phyloP scores from a whole-genome alignment of 352 stramenopile genomes.

The Pythium phragmiticola region DNA sequence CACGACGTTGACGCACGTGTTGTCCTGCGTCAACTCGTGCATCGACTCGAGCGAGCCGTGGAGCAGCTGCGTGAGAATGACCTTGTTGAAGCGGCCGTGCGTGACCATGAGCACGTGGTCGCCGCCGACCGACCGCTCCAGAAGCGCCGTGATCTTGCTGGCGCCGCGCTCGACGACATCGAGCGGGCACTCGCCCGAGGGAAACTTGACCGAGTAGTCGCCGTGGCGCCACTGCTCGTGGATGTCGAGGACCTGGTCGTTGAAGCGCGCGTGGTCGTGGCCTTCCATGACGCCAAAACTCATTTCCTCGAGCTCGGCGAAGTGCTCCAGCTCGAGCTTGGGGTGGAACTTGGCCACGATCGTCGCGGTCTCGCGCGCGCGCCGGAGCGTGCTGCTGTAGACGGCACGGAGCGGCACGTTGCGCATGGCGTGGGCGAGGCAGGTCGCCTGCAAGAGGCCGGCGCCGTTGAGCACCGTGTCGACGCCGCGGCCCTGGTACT shows the following conservation, averaged over 20 bases:
- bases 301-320: constrained; percentile 80
- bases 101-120: constrained; percentile 78
- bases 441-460: constrained; percentile 54
- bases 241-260: constrained; percentile 58
- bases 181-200: constrained; percentile 61
- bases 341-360: constrained; percentile 54
- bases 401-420: constrained; percentile 64
- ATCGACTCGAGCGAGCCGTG: constrained; percentile 57
- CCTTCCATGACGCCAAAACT: constrained; percentile 79
- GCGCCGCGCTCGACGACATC: constrained; percentile 70
- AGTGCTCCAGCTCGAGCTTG: constrained; percentile 53
- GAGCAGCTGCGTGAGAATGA: constrained; percentile 70
- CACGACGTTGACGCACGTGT: constrained; percentile 86
- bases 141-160: constrained; percentile 56
- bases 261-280: constrained; percentile 46
- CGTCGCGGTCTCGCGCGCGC: constrained; percentile 51
- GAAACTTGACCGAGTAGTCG: constrained; percentile 51
- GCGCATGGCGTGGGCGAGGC: constrained; percentile 60
- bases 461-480: constrained; percentile 69
- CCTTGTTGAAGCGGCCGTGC: constrained; percentile 85
- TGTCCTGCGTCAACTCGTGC: constrained; percentile 73
- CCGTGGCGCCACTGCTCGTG: constrained; percentile 61
- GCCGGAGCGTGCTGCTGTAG: constrained; percentile 64
- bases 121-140: constrained; percentile 33
- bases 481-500: constrained; percentile 77